A percentile compares a stretch with the other conserved stretches of the same genome.
Evolutionary conservation across 768 basidiomycete genomes (phyloP).

Genomic region (Mycena galericulata): DNA sequence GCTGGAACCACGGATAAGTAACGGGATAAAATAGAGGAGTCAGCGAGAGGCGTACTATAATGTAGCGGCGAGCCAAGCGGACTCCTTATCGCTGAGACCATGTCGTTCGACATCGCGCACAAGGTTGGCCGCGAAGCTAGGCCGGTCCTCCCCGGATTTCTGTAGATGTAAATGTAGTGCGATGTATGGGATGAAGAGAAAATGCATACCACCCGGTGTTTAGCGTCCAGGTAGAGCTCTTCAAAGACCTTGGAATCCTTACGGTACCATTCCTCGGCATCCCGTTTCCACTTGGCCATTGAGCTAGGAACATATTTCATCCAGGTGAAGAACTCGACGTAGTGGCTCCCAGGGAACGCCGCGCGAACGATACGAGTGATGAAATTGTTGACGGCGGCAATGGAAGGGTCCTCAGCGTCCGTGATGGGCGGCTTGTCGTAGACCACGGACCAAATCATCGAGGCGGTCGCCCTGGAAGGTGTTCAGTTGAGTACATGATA

Average conservation of each 20-base stretch:
- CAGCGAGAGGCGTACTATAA: background rate
- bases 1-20: background rate
- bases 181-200: background rate
- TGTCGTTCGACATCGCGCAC: no score
- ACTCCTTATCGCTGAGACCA: no score
- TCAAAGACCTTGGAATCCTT: slow-evolving; percentile 42
- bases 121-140: no score
- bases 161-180: no score
- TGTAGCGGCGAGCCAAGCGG: background rate
- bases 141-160: no score
- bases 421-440: background rate
- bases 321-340: slow-evolving; percentile 51
- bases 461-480: background rate
- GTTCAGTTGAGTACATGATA: background rate
- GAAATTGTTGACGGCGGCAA: background rate
- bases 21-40: background rate
- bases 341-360: slow-evolving; percentile 48
- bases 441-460: background rate
- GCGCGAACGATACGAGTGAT: slow-evolving; percentile 43
- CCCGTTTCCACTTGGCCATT: slow-evolving; percentile 46
- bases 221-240: slow-evolving; percentile 28
- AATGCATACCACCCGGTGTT: background rate
- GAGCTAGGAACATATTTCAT: slow-evolving; percentile 45
- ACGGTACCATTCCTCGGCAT: slow-evolving; percentile 37
- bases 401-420: background rate